Base-by-base conservation (phyloP, 805 yeast species). In the Candida suzukii region DNA sequence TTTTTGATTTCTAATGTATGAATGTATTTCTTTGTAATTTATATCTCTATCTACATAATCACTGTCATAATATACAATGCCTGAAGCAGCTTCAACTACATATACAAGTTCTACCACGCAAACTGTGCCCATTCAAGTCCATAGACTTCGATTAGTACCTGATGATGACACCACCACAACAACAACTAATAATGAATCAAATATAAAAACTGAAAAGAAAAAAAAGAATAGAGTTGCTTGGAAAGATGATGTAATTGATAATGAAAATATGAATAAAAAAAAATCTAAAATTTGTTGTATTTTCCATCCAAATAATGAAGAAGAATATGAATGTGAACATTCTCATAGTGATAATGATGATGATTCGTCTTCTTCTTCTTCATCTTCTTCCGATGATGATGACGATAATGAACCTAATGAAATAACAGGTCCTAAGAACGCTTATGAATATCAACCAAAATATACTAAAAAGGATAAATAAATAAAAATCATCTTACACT, bases 261-360 rank as follows among this genome's bases (percentile, higher is more conserved):
- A 91, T 58, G 99, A 91, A 63, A 63, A 84, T 56, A 69, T 93
- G 84, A 75, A 83, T 55, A 86, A 78, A 66, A 93, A 93, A 67
- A 88, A 88, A 57, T 77, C 95, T 12, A 91, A 91, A 61, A 83
- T 85, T n/a, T 86, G 95, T 53, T 85, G 95, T 50, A 85, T 86
- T 10, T 85, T 78, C 68, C 83, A 90, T 68, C 93, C 96, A 42
- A 80, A 85, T 40, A 66, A 78, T 32, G 84, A 76, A 28, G 67
- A 58, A 8, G 63, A 57, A 29, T 65, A 54, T 20, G 67, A 60
- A 35, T 43, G 37, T 16, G 47, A 47, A 6, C 50, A 48, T 11
- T 51, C 49, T 36, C 54, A 43, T n/a, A 56, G 41, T 12, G 45
- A 19, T 11, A 52, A 38, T 21, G 40, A 27, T 24, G 45, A 28